phyloP scores from a whole-genome alignment of 164 flowering plant species.

The Warburgia ugandensis region DNA sequence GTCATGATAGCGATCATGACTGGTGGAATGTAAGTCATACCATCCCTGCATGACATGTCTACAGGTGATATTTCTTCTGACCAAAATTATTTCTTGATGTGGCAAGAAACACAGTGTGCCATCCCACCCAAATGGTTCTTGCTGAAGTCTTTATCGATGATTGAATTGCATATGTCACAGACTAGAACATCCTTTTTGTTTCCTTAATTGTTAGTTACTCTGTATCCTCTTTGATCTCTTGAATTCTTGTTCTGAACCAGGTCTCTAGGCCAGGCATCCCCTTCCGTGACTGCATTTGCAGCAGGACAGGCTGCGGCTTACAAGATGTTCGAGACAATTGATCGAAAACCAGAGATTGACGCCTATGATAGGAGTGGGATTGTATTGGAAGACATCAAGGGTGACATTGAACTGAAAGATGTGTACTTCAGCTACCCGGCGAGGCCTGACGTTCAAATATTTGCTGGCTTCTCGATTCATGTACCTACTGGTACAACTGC shows the following conservation, averaged over 20 bases:
- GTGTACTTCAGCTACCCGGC: constrained; percentile 71
- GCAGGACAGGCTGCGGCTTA: constrained; percentile 73
- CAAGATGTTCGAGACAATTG: constrained; percentile 71
- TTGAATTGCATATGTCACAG: too few species aligned
- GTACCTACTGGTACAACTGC: constrained; percentile 57
- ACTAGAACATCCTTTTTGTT: too few species aligned
- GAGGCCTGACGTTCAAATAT: constrained; percentile 68
- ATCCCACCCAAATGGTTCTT: too few species aligned
- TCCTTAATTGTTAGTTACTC: too few species aligned
- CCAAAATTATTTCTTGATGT: too few species aligned
- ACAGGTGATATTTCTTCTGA: too few species aligned
- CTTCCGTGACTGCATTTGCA: constrained; percentile 48
- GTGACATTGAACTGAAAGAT: constrained; percentile 68
- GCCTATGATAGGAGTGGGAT: constrained; percentile 36
- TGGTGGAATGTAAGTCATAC: constrained; percentile 54
- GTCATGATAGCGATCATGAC: constrained; percentile 49
- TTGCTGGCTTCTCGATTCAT: constrained; percentile 44
- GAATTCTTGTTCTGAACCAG: constrained; percentile 18
- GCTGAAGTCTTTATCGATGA: too few species aligned
- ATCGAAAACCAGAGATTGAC: constrained; percentile 51
- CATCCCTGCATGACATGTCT: too few species aligned
- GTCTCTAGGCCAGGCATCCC: constrained; percentile 55
- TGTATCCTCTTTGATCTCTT: neutral
- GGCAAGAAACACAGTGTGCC: too few species aligned
- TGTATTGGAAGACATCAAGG: constrained; percentile 47